Evolutionary conservation across 495 filamentous ascomycete genomes (phyloP).

Genomic region (Podospora pseudoanserina): DNA sequence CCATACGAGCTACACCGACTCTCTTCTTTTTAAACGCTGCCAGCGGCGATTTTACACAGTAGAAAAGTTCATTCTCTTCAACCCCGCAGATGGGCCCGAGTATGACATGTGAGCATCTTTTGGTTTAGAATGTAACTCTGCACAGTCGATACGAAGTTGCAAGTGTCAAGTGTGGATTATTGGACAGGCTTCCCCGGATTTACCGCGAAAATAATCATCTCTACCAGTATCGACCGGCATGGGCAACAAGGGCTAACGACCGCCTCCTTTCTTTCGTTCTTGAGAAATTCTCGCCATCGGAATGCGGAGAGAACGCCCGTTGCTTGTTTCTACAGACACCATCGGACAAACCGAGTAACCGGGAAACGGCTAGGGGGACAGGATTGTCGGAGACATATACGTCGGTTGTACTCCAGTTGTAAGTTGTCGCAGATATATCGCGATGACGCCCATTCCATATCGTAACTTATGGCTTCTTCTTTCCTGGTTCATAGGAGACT

Average conservation of each 20-base stretch:
- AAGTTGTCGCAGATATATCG: not conserved
- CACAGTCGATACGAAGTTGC: not conserved
- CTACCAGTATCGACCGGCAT: no score
- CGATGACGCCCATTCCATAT: not conserved
- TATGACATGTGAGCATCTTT: not conserved
- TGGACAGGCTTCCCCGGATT: not conserved
- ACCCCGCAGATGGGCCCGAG: not conserved
- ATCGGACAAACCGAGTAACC: not conserved
- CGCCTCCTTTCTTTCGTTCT: not conserved
- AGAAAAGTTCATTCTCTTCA: not conserved
- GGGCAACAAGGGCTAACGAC: no score
- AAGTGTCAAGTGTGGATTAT: slow-evolving; percentile 1
- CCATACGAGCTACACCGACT: not conserved
- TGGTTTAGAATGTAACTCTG: not conserved
- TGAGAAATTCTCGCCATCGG: not conserved
- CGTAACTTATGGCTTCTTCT: not conserved
- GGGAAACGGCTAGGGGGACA: not conserved
- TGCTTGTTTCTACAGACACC: not conserved
- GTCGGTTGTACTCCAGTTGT: not conserved
- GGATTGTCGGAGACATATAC: not conserved
- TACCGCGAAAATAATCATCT: not conserved
- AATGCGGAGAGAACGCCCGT: not conserved
- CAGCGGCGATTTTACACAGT: not conserved
- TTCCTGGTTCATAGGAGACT: no score
- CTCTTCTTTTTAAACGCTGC: not conserved